Percentiles rank a stretch among this genome's conserved stretches.
Evolutionary conservation across 345 rosid genomes (phyloP).

Genomic region (Hypericum androsaemum): DNA sequence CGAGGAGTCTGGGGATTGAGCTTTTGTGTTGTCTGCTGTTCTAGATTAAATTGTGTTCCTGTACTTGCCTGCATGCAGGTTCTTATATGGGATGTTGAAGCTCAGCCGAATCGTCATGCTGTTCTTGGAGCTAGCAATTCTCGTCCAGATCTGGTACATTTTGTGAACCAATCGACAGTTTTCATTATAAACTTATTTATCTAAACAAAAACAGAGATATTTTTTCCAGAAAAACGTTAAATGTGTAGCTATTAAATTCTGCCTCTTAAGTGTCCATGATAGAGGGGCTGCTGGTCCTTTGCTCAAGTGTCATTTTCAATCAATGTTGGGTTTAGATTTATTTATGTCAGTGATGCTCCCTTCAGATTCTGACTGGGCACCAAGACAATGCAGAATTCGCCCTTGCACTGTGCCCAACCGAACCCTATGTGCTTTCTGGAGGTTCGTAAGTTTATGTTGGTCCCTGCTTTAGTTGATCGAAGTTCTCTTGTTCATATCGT

Average conservation of each 20-base stretch:
- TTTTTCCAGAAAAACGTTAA: too few relatives aligned
- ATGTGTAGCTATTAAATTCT: too few relatives aligned
- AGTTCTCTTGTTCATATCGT: background rate
- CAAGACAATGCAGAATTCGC: constrained; percentile 99
- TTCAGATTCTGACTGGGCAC: constrained; percentile 94
- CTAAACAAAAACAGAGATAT: too few relatives aligned
- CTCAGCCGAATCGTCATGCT: constrained; percentile 98
- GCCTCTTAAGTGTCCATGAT: too few relatives aligned
- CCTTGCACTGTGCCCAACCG: constrained; percentile 96
- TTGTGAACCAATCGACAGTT: background rate
- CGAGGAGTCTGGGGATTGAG: background rate
- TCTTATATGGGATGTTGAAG: constrained; percentile 97
- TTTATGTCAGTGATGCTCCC: constrained; percentile 10
- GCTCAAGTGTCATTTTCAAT: too few relatives aligned
- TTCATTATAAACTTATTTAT: too few relatives aligned
- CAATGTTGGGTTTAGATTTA: background rate
- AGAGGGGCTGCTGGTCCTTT: too few relatives aligned
- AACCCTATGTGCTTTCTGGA: constrained; percentile 99
- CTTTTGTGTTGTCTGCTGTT: too few relatives aligned
- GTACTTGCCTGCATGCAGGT: constrained; percentile 42
- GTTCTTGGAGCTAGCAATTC: constrained; percentile 89
- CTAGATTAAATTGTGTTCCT: background rate
- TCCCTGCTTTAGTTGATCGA: background rate
- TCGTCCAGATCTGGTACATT: constrained; percentile 84
- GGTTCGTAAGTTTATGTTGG: constrained; percentile 32